A percentile compares a stretch with the other conserved stretches of the same genome.
Conservation (phyloP, 768 basidiomycete species). For the Trametes maxima region DNA sequence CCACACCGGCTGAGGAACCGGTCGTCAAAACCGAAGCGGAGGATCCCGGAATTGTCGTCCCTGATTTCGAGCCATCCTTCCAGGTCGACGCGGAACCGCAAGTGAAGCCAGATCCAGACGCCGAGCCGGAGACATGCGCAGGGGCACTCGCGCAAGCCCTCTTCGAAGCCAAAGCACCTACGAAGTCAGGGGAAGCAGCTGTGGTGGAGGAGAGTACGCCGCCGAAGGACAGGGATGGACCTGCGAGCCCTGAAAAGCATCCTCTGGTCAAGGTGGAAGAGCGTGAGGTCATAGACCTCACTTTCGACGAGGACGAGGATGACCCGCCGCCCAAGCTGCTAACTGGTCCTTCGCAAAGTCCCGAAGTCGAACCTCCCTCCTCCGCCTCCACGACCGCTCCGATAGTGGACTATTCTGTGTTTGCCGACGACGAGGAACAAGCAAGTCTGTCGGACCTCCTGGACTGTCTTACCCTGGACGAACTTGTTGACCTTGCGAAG, state of each 20-base stretch:
- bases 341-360: conserved; percentile 10
- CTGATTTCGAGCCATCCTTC: not conserved
- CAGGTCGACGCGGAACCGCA: not conserved
- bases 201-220: not conserved
- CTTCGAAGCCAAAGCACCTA: not conserved
- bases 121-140: not conserved
- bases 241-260: not conserved
- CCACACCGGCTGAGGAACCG: not conserved
- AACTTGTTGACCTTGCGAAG: conserved; percentile 48
- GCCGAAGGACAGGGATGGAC: not conserved
- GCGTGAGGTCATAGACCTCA: conserved; percentile 41
- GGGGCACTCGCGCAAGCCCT: not conserved
- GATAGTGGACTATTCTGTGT: conserved; percentile 25
- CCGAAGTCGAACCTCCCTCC: not conserved
- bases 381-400: conserved; percentile 2
- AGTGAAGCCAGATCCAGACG: not conserved
- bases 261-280: conserved; percentile 28
- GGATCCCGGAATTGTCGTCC: not conserved
- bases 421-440: conserved; percentile 44
- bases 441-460: conserved; percentile 46
- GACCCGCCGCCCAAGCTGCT: conserved; percentile 15
- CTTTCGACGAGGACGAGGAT: conserved; percentile 28
- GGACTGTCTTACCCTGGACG: conserved; percentile 45
- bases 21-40: conserved; percentile 1
- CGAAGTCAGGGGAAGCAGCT: conserved; percentile 16